phyloP scores from a whole-genome alignment of 2,329 filamentous ascomycete genomes.

The Microcyclosporella mali region DNA sequence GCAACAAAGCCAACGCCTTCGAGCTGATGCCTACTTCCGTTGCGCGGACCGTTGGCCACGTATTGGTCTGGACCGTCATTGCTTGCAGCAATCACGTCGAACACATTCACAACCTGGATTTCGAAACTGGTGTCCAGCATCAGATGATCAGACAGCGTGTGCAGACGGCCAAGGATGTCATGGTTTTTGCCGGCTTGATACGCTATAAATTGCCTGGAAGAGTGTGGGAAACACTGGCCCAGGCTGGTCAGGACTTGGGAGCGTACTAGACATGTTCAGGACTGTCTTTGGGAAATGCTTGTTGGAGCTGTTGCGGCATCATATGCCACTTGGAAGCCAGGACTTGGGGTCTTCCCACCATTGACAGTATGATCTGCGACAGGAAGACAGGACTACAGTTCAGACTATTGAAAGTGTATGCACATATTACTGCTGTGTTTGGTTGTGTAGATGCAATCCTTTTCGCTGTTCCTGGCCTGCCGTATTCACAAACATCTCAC shows the following conservation, averaged over 20 bases:
- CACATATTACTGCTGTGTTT: neutral
- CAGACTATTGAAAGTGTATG: neutral
- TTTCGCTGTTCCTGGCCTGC: neutral
- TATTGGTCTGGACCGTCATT: conserved; percentile 88
- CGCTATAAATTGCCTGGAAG: conserved; percentile 82
- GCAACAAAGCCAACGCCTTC: conserved; percentile 74
- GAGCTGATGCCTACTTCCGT: conserved; percentile 71
- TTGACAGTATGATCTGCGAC: neutral
- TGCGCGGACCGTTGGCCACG: conserved; percentile 79
- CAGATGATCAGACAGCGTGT: conserved; percentile 64
- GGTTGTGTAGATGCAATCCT: too few relatives aligned
- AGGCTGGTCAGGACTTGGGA: conserved; percentile 62
- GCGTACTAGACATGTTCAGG: conserved; percentile 26
- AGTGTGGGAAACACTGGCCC: conserved; percentile 81
- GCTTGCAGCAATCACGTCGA: conserved; percentile 76
- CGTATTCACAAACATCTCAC: neutral
- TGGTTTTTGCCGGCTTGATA: conserved; percentile 88
- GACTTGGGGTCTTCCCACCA: too few relatives aligned
- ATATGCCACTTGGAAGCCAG: too few relatives aligned
- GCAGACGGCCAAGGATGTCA: conserved; percentile 80
- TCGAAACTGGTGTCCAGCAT: conserved; percentile 50
- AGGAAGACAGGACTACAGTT: neutral
- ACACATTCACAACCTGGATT: conserved; percentile 62
- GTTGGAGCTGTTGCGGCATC: neutral
- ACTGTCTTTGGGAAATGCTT: too few relatives aligned